phyloP scores from a whole-genome alignment of 2,329 filamentous ascomycete genomes.

The Fusarium miscanthi region DNA sequence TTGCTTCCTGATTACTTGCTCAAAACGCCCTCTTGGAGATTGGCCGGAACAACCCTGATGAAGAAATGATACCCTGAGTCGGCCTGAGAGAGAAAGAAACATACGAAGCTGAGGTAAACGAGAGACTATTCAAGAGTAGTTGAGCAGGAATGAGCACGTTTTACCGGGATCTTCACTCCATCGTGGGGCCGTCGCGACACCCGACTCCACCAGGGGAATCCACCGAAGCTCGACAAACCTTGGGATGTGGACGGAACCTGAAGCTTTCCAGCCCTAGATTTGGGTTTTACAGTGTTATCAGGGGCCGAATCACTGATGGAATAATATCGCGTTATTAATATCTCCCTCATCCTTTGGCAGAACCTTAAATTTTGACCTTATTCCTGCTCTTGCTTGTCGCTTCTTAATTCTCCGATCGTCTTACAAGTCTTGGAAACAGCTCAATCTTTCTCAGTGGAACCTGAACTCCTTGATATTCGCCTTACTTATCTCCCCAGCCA shows the following conservation, averaged over 20 bases:
- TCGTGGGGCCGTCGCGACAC: conserved; percentile 18
- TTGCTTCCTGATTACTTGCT: conserved; percentile 40
- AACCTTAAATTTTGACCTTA: neutral
- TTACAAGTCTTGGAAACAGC: conserved; percentile 32
- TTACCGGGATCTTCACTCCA: conserved; percentile 39
- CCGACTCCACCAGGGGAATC: conserved; percentile 5
- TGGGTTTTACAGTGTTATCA: neutral
- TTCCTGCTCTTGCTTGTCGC: neutral
- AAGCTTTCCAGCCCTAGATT: conserved; percentile 3
- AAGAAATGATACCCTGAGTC: conserved; percentile 2
- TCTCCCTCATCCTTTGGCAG: conserved; percentile 4
- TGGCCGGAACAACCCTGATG: conserved; percentile 20
- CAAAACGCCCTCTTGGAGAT: conserved; percentile 20
- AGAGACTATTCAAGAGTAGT: conserved; percentile 9
- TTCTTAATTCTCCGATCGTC: conserved; percentile 26
- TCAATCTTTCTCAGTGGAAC: conserved; percentile 40
- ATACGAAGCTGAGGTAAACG: conserved; percentile 4
- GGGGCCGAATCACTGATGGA: neutral
- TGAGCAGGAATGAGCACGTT: conserved; percentile 55
- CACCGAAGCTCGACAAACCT: conserved; percentile 22
- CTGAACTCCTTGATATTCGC: conserved; percentile 18
- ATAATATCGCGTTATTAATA: conserved; percentile 23
- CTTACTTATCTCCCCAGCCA: conserved; percentile 14
- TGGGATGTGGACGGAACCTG: neutral
- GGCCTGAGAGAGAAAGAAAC: neutral